Base-by-base conservation (phyloP, 2,329 filamentous ascomycete genomes). In the Ophiobolus disseminans region DNA sequence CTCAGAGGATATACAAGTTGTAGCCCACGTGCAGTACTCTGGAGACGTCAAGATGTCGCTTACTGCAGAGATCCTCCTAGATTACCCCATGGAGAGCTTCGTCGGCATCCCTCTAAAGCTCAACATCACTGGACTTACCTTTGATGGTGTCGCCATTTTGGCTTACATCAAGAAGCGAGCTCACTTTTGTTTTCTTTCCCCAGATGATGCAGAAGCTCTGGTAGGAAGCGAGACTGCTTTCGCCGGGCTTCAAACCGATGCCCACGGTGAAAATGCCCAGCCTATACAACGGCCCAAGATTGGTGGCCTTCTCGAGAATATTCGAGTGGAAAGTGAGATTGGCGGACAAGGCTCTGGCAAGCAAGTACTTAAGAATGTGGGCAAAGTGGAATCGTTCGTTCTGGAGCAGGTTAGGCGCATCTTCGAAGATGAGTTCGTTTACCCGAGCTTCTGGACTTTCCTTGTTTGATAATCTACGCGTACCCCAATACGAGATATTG, bases 61-160 rank as follows among this genome's bases (percentile, higher is more conserved):
- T 40, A 97, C 94, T 19, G 92, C 94, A 0, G 92, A 97, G 74
- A 96, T 99, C 32, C 80, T 97, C 23, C 86, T 99, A 25, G 94
- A 99, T 74, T 99, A 99, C 71, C 94, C 94, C 1, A 97, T 97
- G 90, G 92, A 92, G 31, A 96, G 90, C 76, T 99, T 99, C 66
- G 93, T 97, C 2, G 91, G 92, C 10, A 93, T 99, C 53, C 94
- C 94, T 1, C 82, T 99, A 37, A 93, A 94, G 72, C 81, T 99
- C 20, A 96, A 93, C 71, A 95, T 99, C 60, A 97, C 94, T 0
- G 94, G 94, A 0, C 76, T 99, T 51, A 91, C 89, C 0, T 99
- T 99, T 75, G 93, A 99, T 69, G 94, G 94, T 1, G 90, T 97
- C 8, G 93, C 92, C 1, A 90, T 97, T 37, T 75, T 97, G 48